phyloP scores from a whole-genome alignment of 352 stramenopile genomes.

The Phytophthora ohioensis region DNA sequence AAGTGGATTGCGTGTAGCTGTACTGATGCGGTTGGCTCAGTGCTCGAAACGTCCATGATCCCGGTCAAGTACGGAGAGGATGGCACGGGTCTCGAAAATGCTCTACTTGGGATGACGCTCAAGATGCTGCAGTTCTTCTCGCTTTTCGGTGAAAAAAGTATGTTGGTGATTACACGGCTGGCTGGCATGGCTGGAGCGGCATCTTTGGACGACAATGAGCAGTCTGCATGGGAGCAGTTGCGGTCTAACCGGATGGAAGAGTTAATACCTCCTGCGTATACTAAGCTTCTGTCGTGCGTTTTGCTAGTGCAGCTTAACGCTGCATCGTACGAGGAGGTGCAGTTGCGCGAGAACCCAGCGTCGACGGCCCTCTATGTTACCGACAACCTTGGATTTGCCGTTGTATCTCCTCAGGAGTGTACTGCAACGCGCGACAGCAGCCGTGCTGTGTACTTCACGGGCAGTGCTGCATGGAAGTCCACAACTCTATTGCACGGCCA shows the following conservation, averaged over 20 bases:
- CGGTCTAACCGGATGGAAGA: conserved; percentile 39
- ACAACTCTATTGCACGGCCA: conserved; percentile 39
- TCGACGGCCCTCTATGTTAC: conserved; percentile 43
- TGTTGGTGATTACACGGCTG: conserved; percentile 58
- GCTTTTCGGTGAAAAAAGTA: conserved; percentile 62
- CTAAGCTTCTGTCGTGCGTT: conserved; percentile 46
- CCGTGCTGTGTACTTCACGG: conserved; percentile 40
- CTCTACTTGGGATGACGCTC: conserved; percentile 53
- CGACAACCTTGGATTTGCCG: conserved; percentile 46
- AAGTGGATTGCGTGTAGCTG: conserved; percentile 72
- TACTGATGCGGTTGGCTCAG: conserved; percentile 63
- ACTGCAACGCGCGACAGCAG: conserved; percentile 34
- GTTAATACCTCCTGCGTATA: conserved; percentile 47
- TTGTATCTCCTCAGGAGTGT: conserved; percentile 49
- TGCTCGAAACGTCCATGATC: conserved; percentile 68
- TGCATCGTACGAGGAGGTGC: conserved; percentile 43
- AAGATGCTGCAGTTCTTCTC: conserved; percentile 64
- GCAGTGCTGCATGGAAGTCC: conserved; percentile 44
- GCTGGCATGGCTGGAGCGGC: conserved; percentile 20
- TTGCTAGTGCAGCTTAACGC: conserved; percentile 53
- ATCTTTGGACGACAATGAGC: conserved; percentile 43
- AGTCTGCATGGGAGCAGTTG: conserved; percentile 49
- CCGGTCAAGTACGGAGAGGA: conserved; percentile 29
- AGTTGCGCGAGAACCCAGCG: conserved; percentile 52
- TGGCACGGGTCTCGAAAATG: conserved; percentile 37